Percentiles rank a stretch among this genome's conserved stretches.
Evolutionary conservation across 768 basidiomycete species (phyloP).

Genomic region (Hygrocybe coccinea): DNA sequence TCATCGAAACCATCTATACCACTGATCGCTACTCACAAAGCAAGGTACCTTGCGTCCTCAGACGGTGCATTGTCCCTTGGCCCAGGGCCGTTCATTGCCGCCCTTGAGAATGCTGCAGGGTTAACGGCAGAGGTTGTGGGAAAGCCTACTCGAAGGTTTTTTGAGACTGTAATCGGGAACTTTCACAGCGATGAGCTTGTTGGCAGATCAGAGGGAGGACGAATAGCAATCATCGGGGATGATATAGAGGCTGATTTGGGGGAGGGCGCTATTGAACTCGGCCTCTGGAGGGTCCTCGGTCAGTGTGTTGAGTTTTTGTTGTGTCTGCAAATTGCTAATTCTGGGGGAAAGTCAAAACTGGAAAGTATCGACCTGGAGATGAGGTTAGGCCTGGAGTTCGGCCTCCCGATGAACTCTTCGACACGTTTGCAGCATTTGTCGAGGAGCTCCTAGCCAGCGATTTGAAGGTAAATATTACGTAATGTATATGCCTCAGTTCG

Average conservation of each 20-base stretch:
- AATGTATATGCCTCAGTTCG: too few species aligned
- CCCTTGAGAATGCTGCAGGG: constrained; percentile 52
- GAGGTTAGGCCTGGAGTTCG: constrained; percentile 37
- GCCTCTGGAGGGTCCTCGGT: constrained; percentile 63
- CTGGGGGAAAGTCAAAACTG: constrained; percentile 50
- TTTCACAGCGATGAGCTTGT: constrained; percentile 18
- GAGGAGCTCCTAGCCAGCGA: constrained; percentile 41
- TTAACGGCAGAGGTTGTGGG: constrained; percentile 52
- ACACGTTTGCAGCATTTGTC: constrained; percentile 51
- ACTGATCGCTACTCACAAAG: constrained; percentile 58
- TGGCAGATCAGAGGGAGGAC: constrained; percentile 16
- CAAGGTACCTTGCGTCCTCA: constrained; percentile 43
- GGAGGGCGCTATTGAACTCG: constrained; percentile 53
- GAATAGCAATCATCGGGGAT: constrained; percentile 59
- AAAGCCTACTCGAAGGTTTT: constrained; percentile 58
- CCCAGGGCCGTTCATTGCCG: constrained; percentile 64
- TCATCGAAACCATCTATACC: constrained; percentile 15
- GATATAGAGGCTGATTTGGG: constrained; percentile 63
- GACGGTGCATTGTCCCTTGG: constrained; percentile 56
- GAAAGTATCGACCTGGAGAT: constrained; percentile 63
- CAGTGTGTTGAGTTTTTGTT: constrained; percentile 16
- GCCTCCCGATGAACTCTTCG: constrained; percentile 50
- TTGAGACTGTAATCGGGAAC: constrained; percentile 50
- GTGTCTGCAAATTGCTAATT: background rate
- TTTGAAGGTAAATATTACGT: too few species aligned